Evolutionary conservation across 2,329 filamentous ascomycete species (phyloP), one percentile per base, ranked within the genome.

Genomic region (Xylaria digitata): DNA sequence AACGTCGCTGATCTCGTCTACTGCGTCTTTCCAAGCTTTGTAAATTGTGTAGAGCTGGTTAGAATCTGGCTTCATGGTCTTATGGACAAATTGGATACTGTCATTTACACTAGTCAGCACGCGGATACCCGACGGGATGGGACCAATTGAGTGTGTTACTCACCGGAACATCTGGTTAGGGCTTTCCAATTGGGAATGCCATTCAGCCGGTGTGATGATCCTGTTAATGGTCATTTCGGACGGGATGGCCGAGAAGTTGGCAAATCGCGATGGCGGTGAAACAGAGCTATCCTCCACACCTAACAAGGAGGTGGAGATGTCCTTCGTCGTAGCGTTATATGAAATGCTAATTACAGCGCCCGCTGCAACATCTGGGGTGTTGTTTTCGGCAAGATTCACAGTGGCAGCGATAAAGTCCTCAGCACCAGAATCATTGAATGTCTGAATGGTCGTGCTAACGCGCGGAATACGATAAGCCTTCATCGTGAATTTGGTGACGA

Each of bases 101-200:
- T 46, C 69, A 26, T 49, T 26, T 45, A 45, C 6, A 45, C 15
- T 45, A 19, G 42, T 45, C n/a, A 45, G 42, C n/a, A 19, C n/a
- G 17, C 1, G 1, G 42, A 17, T 45, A 19, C 9, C 4, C 17
- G 42, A 17, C 3, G n/a, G 1, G n/a, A 45, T 45, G 15, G 42
- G 2, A 3, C 13, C 7, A 45, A 45, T 45, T 45, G 15, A 19
- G 1, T 45, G 42, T 4, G n/a, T 19, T 45, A 45, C 42, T 48
- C 71, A 78, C 75, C 79, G 73, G 67, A 80, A 78, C 75, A 79
- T 76, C 50, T 80, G 77, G 54, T 77, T 77, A 0, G 78, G 78
- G 0, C 74, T 72, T 4, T 76, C 76, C 9, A 77, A 63, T 5
- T 50, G 42, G 1, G 66, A 46, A 17, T 78, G 75, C 73, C 73